phyloP scores from a whole-genome alignment of 139 green algal species.

The Chlorella sp. region DNA sequence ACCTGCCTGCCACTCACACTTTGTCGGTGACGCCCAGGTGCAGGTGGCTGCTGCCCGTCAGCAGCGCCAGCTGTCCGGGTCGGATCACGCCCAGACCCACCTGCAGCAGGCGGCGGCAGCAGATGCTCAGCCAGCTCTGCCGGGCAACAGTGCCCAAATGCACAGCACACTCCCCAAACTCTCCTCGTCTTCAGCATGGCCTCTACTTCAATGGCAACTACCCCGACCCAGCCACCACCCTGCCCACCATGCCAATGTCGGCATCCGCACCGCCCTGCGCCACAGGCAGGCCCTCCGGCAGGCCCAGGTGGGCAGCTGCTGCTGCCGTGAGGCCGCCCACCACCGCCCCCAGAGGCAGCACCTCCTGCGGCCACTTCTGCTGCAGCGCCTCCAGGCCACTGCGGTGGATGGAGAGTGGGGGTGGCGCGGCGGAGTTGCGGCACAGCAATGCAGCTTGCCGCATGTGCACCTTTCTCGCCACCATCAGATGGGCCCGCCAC shows the following conservation, averaged over 20 bases:
- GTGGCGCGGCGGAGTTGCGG: neutral
- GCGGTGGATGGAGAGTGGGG: slow-evolving; percentile 38
- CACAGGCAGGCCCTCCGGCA: slow-evolving; percentile 70
- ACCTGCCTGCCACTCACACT: neutral
- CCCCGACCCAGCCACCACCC: too few relatives aligned
- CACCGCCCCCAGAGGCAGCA: slow-evolving; percentile 63
- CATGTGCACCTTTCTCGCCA: too few relatives aligned
- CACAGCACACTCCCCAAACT: too few relatives aligned
- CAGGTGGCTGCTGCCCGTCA: slow-evolving; percentile 85
- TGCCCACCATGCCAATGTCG: slow-evolving; percentile 69
- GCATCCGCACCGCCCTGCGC: slow-evolving; percentile 65
- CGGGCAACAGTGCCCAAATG: too few relatives aligned
- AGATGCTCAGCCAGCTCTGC: too few relatives aligned
- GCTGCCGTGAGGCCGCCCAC: slow-evolving; percentile 72
- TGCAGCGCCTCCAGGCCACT: slow-evolving; percentile 58
- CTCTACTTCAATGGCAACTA: too few relatives aligned
- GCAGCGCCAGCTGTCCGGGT: slow-evolving; percentile 80
- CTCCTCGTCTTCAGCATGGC: too few relatives aligned
- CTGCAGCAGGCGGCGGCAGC: too few relatives aligned
- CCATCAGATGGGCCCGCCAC: too few relatives aligned
- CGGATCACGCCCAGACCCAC: slow-evolving; percentile 79
- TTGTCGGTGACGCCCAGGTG: slow-evolving; percentile 74
- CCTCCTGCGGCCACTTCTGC: slow-evolving; percentile 72
- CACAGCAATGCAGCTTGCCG: too few relatives aligned
- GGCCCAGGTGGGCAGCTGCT: slow-evolving; percentile 70